Percentiles rank a stretch among this genome's conserved stretches.
These are phyloP conservation scores for Letharia lupina DNA, from an alignment of 495 filamentous ascomycete genomes.

Conservation along the genomic window DNA sequence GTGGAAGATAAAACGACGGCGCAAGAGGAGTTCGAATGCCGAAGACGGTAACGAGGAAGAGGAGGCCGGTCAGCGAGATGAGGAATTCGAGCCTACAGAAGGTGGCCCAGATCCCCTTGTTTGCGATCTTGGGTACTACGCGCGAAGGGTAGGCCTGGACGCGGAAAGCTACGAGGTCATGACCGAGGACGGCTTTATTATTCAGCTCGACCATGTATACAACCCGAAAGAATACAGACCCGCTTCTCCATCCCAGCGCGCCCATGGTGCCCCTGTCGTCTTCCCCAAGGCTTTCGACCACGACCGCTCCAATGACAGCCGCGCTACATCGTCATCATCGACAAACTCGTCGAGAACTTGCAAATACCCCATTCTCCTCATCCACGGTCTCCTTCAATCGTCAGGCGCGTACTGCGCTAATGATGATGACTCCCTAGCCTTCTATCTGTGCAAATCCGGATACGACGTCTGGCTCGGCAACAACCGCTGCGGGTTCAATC, in stretches of 20 bases:
- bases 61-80: slow-evolving; percentile 27
- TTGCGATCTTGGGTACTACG: slow-evolving; percentile 81
- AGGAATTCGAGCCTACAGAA: slow-evolving; percentile 62
- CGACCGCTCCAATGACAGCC: not conserved
- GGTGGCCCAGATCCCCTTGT: slow-evolving; percentile 70
- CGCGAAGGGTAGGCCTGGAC: slow-evolving; percentile 77
- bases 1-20: slow-evolving; percentile 48
- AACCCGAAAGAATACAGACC: slow-evolving; percentile 65
- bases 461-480: slow-evolving; percentile 97
- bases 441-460: slow-evolving; percentile 85
- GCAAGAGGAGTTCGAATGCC: not conserved
- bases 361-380: slow-evolving; percentile 80
- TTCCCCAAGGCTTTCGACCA: slow-evolving; percentile 27
- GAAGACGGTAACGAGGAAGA: slow-evolving; percentile 34
- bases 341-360: slow-evolving; percentile 32
- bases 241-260: slow-evolving; percentile 22
- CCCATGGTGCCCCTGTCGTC: slow-evolving; percentile 26
- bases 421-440: slow-evolving; percentile 84
- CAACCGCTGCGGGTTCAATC: slow-evolving; percentile 80
- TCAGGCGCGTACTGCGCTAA: slow-evolving; percentile 84
- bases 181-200: slow-evolving; percentile 91
- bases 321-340: not conserved
- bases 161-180: slow-evolving; percentile 76
- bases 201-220: slow-evolving; percentile 83
- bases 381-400: slow-evolving; percentile 83